Evolutionary conservation across 306 rosid genomes (phyloP).

Genomic region (Cucumis sativus): DNA sequence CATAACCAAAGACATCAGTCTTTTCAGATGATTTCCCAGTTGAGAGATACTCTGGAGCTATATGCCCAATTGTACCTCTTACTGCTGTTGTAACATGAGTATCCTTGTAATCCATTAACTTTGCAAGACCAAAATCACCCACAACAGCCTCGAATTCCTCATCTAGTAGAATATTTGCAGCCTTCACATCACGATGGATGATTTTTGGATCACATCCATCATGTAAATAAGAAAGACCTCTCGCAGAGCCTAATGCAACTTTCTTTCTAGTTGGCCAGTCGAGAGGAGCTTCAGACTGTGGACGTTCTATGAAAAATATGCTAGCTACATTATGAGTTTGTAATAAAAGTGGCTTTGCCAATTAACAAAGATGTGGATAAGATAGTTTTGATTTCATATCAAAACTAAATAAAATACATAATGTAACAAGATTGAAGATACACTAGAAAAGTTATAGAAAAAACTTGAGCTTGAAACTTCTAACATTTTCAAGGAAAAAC

Average conservation of each 20-base stretch:
- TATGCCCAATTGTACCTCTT: conserved; percentile 13
- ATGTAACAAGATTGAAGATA: background rate
- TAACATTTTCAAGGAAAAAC: background rate
- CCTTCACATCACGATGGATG: conserved; percentile 18
- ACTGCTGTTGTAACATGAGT: conserved; percentile 14
- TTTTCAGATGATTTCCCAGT: conserved; percentile 15
- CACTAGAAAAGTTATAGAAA: background rate
- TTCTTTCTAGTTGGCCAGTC: conserved; percentile 15
- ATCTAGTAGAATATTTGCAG: conserved; percentile 14
- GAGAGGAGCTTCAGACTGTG: conserved; percentile 10
- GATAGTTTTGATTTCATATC: background rate
- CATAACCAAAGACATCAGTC: conserved; percentile 17
- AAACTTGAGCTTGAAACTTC: background rate
- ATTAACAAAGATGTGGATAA: background rate
- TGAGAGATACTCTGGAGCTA: conserved; percentile 17
- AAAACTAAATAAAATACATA: background rate
- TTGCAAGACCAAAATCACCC: conserved; percentile 13
- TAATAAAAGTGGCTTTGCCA: background rate
- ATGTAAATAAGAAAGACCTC: conserved; percentile 14
- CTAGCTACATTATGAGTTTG: background rate
- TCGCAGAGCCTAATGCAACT: conserved; percentile 14
- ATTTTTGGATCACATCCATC: conserved; percentile 14
- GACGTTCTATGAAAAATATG: conserved; percentile 10
- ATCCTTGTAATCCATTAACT: conserved; percentile 15
- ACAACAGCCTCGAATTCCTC: conserved; percentile 16